These are phyloP conservation scores for Xylaria sp. DNA, from an alignment of 2,329 filamentous ascomycete genomes.

Conservation along the genomic window DNA sequence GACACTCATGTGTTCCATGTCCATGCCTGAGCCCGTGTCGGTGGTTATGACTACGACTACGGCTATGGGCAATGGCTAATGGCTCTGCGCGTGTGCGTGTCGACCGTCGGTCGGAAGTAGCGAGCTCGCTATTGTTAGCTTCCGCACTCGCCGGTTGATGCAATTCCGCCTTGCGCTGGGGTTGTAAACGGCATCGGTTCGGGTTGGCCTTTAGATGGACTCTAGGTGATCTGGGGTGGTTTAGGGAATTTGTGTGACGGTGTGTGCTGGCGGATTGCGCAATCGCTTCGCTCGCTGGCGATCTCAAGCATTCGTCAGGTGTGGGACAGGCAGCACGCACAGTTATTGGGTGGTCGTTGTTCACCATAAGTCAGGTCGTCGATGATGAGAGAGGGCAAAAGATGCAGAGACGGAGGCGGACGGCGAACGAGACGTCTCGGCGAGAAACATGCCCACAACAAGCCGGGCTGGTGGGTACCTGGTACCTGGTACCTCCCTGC, in stretches of 20 bases:
- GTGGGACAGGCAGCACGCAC: not conserved
- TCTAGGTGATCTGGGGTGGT: not conserved
- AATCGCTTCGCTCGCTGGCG: constrained; percentile 23
- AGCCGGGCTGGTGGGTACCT: not conserved
- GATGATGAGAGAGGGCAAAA: not conserved
- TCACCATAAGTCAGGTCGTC: not conserved
- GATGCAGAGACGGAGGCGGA: not conserved
- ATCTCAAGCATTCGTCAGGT: constrained; percentile 2
- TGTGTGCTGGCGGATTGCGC: constrained; percentile 16
- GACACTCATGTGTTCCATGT: constrained; percentile 45
- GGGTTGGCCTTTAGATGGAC: constrained; percentile 1
- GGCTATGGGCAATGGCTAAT: not conserved
- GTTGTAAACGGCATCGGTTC: constrained; percentile 29
- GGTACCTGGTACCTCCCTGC: too few species aligned
- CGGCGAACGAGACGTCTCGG: constrained; percentile 1
- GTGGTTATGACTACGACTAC: too few species aligned
- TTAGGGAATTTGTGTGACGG: not conserved
- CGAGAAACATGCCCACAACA: not conserved
- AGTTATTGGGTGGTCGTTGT: constrained; percentile 11
- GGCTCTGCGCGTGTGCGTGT: too few species aligned
- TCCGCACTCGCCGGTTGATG: constrained; percentile 24
- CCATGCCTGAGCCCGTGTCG: constrained; percentile 33
- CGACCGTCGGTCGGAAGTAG: constrained; percentile 21
- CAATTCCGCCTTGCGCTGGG: constrained; percentile 26
- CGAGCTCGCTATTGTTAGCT: constrained; percentile 27